These are phyloP conservation scores for Lichtheimia ramosa DNA, from an alignment of 371 early-diverging fungal species.

Conservation along the genomic window DNA sequence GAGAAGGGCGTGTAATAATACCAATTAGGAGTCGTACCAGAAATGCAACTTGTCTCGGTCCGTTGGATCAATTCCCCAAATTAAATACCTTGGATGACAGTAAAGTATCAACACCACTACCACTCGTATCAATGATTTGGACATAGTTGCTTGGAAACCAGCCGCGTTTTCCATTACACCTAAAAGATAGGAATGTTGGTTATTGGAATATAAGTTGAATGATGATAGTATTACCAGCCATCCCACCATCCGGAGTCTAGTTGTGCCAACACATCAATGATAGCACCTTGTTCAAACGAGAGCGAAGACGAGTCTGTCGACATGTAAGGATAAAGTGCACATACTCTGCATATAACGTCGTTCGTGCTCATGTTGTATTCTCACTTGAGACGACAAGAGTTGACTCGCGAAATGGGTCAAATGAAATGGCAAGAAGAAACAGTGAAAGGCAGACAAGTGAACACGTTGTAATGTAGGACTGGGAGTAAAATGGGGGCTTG, in stretches of 20 bases:
- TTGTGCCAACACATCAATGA: slow-evolving; percentile 80
- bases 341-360: slow-evolving; percentile 59
- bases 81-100: too few species aligned
- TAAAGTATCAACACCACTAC: too few species aligned
- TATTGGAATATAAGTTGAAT: too few species aligned
- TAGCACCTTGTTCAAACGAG: slow-evolving; percentile 75
- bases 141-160: slow-evolving; percentile 94
- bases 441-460: slow-evolving; percentile 2
- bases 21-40: background rate
- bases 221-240: slow-evolving; percentile 66
- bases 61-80: too few species aligned
- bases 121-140: slow-evolving; percentile 34
- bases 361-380: slow-evolving; percentile 16
- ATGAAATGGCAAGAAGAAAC: background rate
- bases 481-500: slow-evolving; percentile 16
- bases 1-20: background rate
- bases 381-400: background rate
- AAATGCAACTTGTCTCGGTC: background rate
- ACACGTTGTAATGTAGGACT: slow-evolving; percentile 9
- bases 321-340: slow-evolving; percentile 80
- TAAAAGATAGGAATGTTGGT: slow-evolving; percentile 2
- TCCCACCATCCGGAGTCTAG: slow-evolving; percentile 95
- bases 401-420: background rate
- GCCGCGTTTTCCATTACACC: slow-evolving; percentile 69
- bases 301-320: slow-evolving; percentile 72